Conservation (phyloP, 352 stramenopile genomes). For the Aphanomyces invadans region DNA sequence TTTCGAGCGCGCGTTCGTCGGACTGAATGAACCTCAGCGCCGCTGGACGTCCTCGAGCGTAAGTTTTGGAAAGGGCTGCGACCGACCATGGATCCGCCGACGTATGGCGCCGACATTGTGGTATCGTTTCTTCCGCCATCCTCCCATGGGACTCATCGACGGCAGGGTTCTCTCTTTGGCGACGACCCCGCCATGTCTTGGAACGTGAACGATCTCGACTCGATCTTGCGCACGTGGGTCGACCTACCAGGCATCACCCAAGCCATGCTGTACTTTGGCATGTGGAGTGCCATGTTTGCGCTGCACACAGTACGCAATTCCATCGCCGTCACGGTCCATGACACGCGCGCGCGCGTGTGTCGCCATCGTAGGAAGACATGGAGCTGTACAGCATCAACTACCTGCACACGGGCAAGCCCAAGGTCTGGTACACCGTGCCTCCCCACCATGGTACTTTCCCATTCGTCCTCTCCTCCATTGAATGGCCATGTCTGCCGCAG, state of each 20-base stretch:
- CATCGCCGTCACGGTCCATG: background rate
- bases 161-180: slow-evolving; percentile 75
- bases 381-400: slow-evolving; percentile 94
- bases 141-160: background rate
- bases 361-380: slow-evolving; percentile 92
- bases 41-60: slow-evolving; percentile 51
- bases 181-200: slow-evolving; percentile 56
- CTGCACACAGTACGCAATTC: slow-evolving; percentile 79
- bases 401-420: slow-evolving; percentile 86
- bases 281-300: slow-evolving; percentile 91
- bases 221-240: slow-evolving; percentile 65
- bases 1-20: background rate
- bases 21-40: slow-evolving; percentile 31
- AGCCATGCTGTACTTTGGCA: slow-evolving; percentile 92
- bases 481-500: slow-evolving; percentile 26
- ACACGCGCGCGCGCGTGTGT: too few relatives aligned
- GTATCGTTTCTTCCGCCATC: slow-evolving; percentile 27
- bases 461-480: background rate
- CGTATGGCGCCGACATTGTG: slow-evolving; percentile 89
- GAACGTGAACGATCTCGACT: slow-evolving; percentile 85
- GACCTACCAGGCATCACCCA: slow-evolving; percentile 81
- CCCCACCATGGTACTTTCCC: slow-evolving; percentile 41
- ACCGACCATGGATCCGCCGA: slow-evolving; percentile 74
- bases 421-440: slow-evolving; percentile 90
- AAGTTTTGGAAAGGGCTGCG: slow-evolving; percentile 85